Conservation (phyloP, 495 filamentous ascomycete species). For the Tetracladium setigerum region DNA sequence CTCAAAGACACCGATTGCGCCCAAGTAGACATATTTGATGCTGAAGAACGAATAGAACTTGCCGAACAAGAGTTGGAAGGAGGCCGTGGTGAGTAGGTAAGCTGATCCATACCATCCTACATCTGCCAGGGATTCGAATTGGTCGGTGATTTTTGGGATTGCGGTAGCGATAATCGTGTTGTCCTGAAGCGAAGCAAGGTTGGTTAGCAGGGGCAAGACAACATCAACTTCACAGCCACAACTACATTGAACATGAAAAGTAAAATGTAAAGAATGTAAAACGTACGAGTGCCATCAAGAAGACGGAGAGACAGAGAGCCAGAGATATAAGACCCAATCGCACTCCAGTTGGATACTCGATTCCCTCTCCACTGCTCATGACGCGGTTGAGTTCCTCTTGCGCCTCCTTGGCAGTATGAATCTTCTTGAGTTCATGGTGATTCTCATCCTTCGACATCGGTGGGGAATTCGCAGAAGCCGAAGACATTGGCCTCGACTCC, state of each 20-base stretch:
- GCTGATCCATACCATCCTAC: conserved; percentile 35
- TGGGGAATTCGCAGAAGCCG: neutral
- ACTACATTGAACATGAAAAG: conserved; percentile 46
- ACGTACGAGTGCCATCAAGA: conserved; percentile 32
- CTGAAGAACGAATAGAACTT: conserved; percentile 26
- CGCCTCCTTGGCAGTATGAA: conserved; percentile 3
- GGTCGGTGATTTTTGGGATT: conserved; percentile 41
- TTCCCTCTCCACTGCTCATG: conserved; percentile 18
- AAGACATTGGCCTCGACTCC: conserved; percentile 7
- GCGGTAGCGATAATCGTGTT: conserved; percentile 47
- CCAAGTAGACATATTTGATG: conserved; percentile 56
- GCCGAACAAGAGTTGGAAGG: conserved; percentile 35
- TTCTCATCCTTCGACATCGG: neutral
- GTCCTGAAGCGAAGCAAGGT: conserved; percentile 15
- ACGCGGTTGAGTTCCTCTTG: conserved; percentile 10
- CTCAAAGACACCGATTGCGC: conserved; percentile 71
- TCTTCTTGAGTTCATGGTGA: neutral
- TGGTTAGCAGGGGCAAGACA: conserved; percentile 1
- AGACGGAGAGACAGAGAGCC: conserved; percentile 53
- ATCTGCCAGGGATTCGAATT: conserved; percentile 37
- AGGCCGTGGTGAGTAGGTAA: conserved; percentile 63
- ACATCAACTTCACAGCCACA: conserved; percentile 22
- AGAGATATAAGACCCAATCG: conserved; percentile 48
- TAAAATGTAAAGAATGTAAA: conserved; percentile 39
- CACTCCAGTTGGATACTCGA: conserved; percentile 42